Conservation (phyloP, 768 basidiomycete genomes). For the Trametes sanguinea region DNA sequence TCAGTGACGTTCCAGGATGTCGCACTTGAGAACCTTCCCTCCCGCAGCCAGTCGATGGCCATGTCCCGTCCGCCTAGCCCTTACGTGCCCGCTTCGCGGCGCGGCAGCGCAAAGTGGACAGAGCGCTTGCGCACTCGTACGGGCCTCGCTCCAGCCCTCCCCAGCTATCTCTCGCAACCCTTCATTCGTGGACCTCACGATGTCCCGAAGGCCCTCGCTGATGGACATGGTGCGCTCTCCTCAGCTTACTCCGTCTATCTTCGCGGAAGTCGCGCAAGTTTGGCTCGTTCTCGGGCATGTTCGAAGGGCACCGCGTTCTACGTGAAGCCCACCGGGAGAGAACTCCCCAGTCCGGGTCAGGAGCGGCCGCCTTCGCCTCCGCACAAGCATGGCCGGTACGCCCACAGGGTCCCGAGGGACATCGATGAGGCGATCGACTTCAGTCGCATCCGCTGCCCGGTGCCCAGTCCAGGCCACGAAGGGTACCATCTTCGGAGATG, state of each 20-base stretch:
- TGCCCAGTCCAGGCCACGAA: not conserved
- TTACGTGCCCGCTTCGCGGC: not conserved
- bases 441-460: conserved; percentile 13
- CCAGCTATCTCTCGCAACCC: not conserved
- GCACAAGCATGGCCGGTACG: conserved; percentile 7
- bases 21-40: not conserved
- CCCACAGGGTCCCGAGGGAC: not conserved
- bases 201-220: conserved; percentile 3
- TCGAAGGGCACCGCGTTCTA: conserved; percentile 7
- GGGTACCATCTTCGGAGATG: not conserved
- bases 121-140: conserved; percentile 3
- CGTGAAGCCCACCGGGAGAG: conserved; percentile 2
- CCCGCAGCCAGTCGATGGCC: not conserved
- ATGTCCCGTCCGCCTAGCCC: conserved; percentile 1
- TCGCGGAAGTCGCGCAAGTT: not conserved
- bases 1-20: conserved; percentile 3
- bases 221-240: not conserved
- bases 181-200: not conserved
- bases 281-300: conserved; percentile 1
- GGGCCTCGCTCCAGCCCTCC: not conserved
- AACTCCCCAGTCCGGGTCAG: not conserved
- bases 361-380: not conserved
- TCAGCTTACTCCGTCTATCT: not conserved
- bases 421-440: conserved; percentile 15
- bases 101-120: conserved; percentile 9